Evolutionary conservation across 192 early-diverging fungal genomes (phyloP).

Genomic region (Coemansia aciculifera): DNA sequence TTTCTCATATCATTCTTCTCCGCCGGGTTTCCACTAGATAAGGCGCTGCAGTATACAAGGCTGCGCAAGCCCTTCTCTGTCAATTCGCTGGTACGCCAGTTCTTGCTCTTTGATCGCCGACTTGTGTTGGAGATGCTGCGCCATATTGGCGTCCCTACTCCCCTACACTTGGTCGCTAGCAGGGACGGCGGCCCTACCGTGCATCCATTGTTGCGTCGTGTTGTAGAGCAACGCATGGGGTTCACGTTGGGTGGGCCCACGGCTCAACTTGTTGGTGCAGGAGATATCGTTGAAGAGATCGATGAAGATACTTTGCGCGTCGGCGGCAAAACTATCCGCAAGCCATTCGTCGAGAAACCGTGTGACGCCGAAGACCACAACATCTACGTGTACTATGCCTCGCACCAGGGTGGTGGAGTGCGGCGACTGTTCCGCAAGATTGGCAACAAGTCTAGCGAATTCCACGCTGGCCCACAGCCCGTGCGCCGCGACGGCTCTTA

Average conservation of each 20-base stretch:
- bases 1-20: constrained; percentile 98
- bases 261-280: background rate
- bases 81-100: constrained; percentile 89
- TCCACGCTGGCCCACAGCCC: constrained; percentile 63
- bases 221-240: constrained; percentile 58
- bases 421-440: constrained; percentile 82
- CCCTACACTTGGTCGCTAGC: constrained; percentile 69
- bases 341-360: constrained; percentile 98
- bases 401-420: constrained; percentile 77
- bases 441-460: constrained; percentile 95
- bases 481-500: constrained; percentile 79
- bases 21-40: constrained; percentile 86
- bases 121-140: constrained; percentile 81
- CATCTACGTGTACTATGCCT: constrained; percentile 91
- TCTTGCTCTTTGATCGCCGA: constrained; percentile 87
- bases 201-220: constrained; percentile 55
- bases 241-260: constrained; percentile 46
- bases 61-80: constrained; percentile 84
- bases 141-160: constrained; percentile 78
- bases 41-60: constrained; percentile 87
- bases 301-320: constrained; percentile 73
- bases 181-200: constrained; percentile 68
- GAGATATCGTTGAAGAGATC: constrained; percentile 31
- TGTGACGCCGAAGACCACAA: constrained; percentile 97
- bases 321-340: constrained; percentile 67